phyloP scores from a whole-genome alignment of 306 rosid genomes.

The Senna siamea region DNA sequence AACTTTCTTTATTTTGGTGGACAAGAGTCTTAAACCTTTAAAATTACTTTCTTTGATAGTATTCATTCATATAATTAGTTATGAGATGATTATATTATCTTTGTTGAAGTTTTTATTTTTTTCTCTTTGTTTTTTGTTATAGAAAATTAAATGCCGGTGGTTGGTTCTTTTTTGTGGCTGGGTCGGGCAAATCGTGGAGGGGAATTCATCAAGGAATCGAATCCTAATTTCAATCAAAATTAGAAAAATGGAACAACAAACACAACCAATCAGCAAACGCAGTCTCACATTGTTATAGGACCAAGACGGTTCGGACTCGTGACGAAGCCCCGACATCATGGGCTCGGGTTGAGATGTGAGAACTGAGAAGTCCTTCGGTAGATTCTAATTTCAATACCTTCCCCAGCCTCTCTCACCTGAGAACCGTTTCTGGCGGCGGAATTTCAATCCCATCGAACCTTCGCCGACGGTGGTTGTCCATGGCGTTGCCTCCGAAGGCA shows the following conservation, averaged over 20 bases:
- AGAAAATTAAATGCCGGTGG: background rate
- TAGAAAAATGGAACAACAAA: too few species aligned
- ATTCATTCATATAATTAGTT: too few species aligned
- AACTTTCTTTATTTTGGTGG: too few species aligned
- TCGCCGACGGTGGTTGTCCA: background rate
- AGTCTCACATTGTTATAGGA: too few species aligned
- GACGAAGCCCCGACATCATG: background rate
- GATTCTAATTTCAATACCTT: background rate
- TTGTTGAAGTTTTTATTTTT: background rate
- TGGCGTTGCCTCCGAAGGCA: too few species aligned
- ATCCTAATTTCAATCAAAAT: background rate
- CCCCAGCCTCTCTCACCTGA: background rate
- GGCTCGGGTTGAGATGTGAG: conserved; percentile 12
- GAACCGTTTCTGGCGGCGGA: conserved; percentile 10
- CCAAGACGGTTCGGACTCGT: background rate
- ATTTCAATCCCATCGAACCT: background rate
- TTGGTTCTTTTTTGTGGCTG: background rate
- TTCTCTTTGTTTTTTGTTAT: too few species aligned
- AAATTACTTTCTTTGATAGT: too few species aligned
- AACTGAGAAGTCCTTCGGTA: background rate
- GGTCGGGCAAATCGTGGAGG: background rate
- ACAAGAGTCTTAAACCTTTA: too few species aligned
- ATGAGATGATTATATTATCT: background rate
- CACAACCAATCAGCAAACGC: too few species aligned
- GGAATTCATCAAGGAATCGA: conserved; percentile 2